phyloP scores from a whole-genome alignment of 2,329 filamentous ascomycete genomes.

The Diaporthe longicolla region DNA sequence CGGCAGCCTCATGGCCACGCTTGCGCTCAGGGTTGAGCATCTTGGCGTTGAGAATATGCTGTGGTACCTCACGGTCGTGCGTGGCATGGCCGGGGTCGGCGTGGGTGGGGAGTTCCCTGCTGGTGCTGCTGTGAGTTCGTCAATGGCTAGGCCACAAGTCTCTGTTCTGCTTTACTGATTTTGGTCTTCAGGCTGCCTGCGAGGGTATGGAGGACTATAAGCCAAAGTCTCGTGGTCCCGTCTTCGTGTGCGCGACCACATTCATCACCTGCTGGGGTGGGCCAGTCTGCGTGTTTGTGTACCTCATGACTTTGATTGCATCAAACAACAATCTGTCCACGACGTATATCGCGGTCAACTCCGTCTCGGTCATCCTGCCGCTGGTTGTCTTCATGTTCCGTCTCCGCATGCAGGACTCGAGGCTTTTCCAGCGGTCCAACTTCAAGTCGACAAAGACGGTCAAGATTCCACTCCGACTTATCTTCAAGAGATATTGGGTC shows the following conservation, averaged over 20 bases:
- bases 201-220: slow-evolving; percentile 50
- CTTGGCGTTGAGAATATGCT: slow-evolving; percentile 49
- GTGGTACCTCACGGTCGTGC: slow-evolving; percentile 55
- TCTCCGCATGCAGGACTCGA: slow-evolving; percentile 53
- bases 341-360: slow-evolving; percentile 50
- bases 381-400: slow-evolving; percentile 51
- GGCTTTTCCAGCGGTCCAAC: slow-evolving; percentile 52
- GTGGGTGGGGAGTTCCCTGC: slow-evolving; percentile 56
- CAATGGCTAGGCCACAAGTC: accelerated
- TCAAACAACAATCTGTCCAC: slow-evolving; percentile 51
- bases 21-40: slow-evolving; percentile 53
- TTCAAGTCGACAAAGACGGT: slow-evolving; percentile 46
- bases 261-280: slow-evolving; percentile 53
- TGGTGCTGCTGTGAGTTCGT: slow-evolving; percentile 49
- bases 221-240: slow-evolving; percentile 49
- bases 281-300: slow-evolving; percentile 53
- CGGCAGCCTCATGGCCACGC: slow-evolving; percentile 52
- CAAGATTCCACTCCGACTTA: slow-evolving; percentile 51
- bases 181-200: slow-evolving; percentile 46
- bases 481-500: slow-evolving; percentile 62
- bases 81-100: slow-evolving; percentile 54
- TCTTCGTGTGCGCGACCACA: slow-evolving; percentile 54
- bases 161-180: not conserved
- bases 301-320: slow-evolving; percentile 53
- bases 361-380: slow-evolving; percentile 52